Evolutionary conservation across 208 protist species (phyloP).

Genomic region (Wallacemonas collosoma): DNA sequence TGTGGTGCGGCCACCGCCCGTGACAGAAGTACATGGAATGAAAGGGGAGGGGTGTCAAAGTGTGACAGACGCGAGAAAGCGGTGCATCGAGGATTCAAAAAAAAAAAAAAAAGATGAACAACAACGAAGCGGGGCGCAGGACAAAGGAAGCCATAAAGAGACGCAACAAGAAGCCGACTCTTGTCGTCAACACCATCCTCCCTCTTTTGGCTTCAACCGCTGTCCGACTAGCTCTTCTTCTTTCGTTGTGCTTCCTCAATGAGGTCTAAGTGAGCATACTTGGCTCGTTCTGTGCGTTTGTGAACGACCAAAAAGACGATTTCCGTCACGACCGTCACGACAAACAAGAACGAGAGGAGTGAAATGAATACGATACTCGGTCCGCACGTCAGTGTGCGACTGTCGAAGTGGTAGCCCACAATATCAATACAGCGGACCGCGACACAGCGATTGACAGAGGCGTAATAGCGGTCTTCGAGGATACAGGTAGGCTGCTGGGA

Average conservation of each 20-base stretch:
- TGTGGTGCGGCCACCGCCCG: no score
- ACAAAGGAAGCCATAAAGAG: no score
- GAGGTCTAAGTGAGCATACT: slow-evolving; percentile 35
- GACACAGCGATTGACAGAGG: slow-evolving; percentile 55
- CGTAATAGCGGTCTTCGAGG: slow-evolving; percentile 32
- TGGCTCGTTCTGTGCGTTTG: slow-evolving; percentile 25
- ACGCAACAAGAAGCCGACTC: no score
- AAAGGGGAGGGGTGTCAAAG: no score
- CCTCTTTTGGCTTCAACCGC: no score
- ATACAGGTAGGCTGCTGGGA: slow-evolving; percentile 24
- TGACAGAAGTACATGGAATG: no score
- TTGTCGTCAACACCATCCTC: no score
- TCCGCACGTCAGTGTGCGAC: slow-evolving; percentile 42
- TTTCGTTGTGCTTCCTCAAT: slow-evolving; percentile 40
- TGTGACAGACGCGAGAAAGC: no score
- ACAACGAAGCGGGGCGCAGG: no score
- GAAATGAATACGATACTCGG: slow-evolving; percentile 21
- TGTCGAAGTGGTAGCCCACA: slow-evolving; percentile 45
- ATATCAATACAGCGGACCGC: slow-evolving; percentile 28
- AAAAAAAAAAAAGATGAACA: no score
- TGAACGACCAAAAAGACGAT: slow-evolving; percentile 41
- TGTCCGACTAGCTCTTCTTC: slow-evolving; percentile 16
- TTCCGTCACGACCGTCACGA: slow-evolving; percentile 37
- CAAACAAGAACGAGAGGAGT: slow-evolving; percentile 28
- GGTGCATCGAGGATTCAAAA: no score